phyloP scores from a whole-genome alignment of 495 filamentous ascomycete genomes.

The Penicillium maclennaniae region DNA sequence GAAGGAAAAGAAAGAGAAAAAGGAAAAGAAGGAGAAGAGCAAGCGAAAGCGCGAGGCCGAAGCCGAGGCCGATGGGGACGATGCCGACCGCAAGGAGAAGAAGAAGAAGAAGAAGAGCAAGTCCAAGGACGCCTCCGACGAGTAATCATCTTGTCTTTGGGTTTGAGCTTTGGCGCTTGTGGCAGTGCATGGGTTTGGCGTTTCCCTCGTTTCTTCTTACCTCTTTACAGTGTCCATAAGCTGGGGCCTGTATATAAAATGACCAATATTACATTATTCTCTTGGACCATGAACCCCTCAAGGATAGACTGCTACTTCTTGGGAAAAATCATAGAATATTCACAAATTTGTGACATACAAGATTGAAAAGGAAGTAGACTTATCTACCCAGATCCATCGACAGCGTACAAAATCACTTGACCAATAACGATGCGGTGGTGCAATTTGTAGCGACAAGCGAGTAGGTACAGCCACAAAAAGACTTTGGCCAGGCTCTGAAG shows the following conservation, averaged over 20 bases:
- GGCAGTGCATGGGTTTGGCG: constrained; percentile 33
- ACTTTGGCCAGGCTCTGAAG: no score
- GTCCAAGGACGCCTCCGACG: constrained; percentile 37
- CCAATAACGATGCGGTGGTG: no score
- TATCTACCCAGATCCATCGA: no score
- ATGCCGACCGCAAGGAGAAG: constrained; percentile 41
- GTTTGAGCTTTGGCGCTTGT: constrained; percentile 30
- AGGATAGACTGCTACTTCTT: background rate
- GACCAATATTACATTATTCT: constrained; percentile 12
- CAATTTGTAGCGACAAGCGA: no score
- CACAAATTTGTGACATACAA: constrained; percentile 4
- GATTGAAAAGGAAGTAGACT: no score
- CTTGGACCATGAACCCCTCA: background rate
- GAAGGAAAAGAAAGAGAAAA: constrained; percentile 49
- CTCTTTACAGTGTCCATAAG: constrained; percentile 9
- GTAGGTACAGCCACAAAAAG: no score
- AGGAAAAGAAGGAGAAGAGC: constrained; percentile 39
- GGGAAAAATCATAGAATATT: background rate
- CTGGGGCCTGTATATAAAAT: constrained; percentile 20
- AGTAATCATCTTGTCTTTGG: constrained; percentile 21
- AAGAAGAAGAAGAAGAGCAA: constrained; percentile 49
- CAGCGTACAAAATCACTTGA: no score
- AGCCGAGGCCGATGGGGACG: constrained; percentile 29
- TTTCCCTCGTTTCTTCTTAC: constrained; percentile 19
- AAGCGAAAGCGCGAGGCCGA: constrained; percentile 44